Conservation (phyloP, 2,329 filamentous ascomycete genomes). For the Fusarium sp. region DNA sequence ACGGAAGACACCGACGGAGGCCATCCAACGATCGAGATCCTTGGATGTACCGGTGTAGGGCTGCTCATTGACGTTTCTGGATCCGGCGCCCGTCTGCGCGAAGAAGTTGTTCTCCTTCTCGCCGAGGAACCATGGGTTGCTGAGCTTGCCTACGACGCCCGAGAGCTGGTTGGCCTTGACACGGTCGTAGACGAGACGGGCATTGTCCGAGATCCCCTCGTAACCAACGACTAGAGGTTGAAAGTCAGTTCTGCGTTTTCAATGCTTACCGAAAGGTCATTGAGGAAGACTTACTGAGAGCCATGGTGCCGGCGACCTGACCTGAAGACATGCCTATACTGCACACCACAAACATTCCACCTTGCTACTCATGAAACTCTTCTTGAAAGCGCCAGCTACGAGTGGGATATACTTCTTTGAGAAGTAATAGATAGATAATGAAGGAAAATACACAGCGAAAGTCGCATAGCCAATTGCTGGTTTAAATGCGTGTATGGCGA, state of each 20-base stretch:
- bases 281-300: slow-evolving; percentile 10
- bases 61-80: slow-evolving; percentile 7
- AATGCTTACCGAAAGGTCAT: slow-evolving; percentile 1
- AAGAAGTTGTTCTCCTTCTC: slow-evolving; percentile 16
- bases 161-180: slow-evolving; percentile 14
- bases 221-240: slow-evolving; percentile 7
- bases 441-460: too few relatives aligned
- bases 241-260: slow-evolving; percentile 3
- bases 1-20: slow-evolving; percentile 3
- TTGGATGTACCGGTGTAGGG: slow-evolving; percentile 8
- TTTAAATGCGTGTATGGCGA: too few relatives aligned
- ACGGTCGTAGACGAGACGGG: slow-evolving; percentile 12
- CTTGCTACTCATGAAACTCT: too few relatives aligned
- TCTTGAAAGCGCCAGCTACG: too few relatives aligned
- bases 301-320: slow-evolving; percentile 12
- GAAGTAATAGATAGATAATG: too few relatives aligned
- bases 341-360: too few relatives aligned
- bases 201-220: slow-evolving; percentile 11
- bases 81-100: slow-evolving; percentile 6
- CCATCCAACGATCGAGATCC: slow-evolving; percentile 4
- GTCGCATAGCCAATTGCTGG: too few relatives aligned
- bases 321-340: slow-evolving; percentile 18
- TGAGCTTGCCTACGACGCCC: slow-evolving; percentile 3
- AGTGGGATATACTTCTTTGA: too few relatives aligned
- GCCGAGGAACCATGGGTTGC: slow-evolving; percentile 10